Conservation (phyloP, 306 rosid species). For the apple (Malus domestica) region ASM211411v1 NC_041800.1:19034233-19034732, state of each 20-base stretch:
- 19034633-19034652: conserved; percentile 76
- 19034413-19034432: conserved; percentile 94
- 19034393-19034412: conserved; percentile 96
- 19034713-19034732: conserved; percentile 69
- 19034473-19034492: conserved; percentile 68
- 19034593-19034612: conserved; percentile 87
- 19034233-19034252: conserved; percentile 63
- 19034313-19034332: conserved; percentile 35
- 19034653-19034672: conserved; percentile 82
- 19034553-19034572: conserved; percentile 95
- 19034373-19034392: conserved; percentile 78
- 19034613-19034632: conserved; percentile 89
- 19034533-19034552: conserved; percentile 81
- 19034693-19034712: conserved; percentile 53
- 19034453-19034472: conserved; percentile 80
- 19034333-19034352: conserved; percentile 35
- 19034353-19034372: conserved; percentile 58
- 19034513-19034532: conserved; percentile 92
- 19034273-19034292: conserved; percentile 55
- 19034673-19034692: conserved; percentile 84
- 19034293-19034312: conserved; percentile 35
- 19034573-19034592: conserved; percentile 96
- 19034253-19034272: conserved; percentile 87
- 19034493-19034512: conserved; percentile 82
- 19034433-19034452: conserved; percentile 93